Conservation (phyloP, 352 stramenopile species). For the Pythium chondricola region DNA sequence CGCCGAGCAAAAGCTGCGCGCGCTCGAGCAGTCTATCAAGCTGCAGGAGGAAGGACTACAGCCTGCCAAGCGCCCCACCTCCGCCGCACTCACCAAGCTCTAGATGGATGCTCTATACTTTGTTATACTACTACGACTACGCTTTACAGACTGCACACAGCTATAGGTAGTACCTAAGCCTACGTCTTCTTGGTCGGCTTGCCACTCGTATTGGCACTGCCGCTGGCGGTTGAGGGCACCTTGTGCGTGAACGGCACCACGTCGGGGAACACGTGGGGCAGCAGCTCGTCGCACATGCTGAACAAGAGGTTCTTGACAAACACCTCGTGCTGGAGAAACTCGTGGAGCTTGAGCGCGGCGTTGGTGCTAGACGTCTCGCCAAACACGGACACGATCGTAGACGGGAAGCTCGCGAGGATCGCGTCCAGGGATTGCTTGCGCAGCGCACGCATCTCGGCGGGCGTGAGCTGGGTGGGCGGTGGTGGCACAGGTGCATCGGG, state of each 20-base stretch:
- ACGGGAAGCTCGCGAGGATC: constrained; percentile 65
- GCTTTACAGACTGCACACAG: neutral
- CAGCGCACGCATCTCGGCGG: constrained; percentile 41
- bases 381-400: constrained; percentile 68
- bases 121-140: constrained; percentile 7
- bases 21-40: constrained; percentile 74
- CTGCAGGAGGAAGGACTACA: constrained; percentile 62
- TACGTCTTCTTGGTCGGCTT: neutral
- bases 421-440: constrained; percentile 63
- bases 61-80: constrained; percentile 20
- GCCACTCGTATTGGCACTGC: neutral
- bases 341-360: constrained; percentile 75
- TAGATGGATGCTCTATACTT: neutral
- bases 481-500: constrained; percentile 16
- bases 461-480: constrained; percentile 12
- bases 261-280: constrained; percentile 73
- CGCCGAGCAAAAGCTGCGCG: constrained; percentile 74
- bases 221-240: neutral
- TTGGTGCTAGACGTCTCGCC: constrained; percentile 69
- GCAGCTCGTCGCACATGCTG: constrained; percentile 67
- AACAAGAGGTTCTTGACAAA: constrained; percentile 85
- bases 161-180: too few relatives aligned
- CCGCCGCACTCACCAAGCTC: constrained; percentile 17
- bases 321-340: constrained; percentile 84
- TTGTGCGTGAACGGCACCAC: constrained; percentile 44